A percentile compares a stretch with the other conserved stretches of the same genome.
Conservation (phyloP, 108 stramenopile genomes). For the Aureococcus anophagefferens region DNA sequence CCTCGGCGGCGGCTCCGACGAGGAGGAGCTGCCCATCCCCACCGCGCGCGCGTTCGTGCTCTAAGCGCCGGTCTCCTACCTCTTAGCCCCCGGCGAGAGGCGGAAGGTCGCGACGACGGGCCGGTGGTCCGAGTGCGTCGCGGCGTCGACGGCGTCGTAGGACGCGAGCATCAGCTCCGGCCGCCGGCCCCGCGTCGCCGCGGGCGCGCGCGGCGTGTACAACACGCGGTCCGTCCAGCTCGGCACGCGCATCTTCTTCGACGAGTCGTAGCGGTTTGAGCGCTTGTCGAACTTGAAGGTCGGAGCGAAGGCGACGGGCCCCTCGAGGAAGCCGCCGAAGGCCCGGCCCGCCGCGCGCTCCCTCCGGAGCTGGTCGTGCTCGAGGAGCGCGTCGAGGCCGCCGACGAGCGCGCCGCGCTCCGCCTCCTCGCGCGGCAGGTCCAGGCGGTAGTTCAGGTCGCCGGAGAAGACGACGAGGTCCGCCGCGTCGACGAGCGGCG, state of each 20-base stretch:
- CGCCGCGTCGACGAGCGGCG: background rate
- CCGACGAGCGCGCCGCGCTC: background rate
- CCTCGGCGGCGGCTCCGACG: no score
- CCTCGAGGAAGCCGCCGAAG: conserved; percentile 37
- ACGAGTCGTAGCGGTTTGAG: conserved; percentile 28
- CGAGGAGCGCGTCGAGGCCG: background rate
- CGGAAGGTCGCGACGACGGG: conserved; percentile 23
- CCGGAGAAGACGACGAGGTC: conserved; percentile 18
- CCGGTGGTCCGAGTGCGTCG: conserved; percentile 21
- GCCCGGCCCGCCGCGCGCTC: conserved; percentile 31
- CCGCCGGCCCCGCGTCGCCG: background rate
- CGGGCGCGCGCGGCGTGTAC: conserved; percentile 1
- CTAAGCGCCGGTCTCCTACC: no score
- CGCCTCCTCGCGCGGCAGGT: conserved; percentile 12
- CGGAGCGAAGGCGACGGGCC: conserved; percentile 34
- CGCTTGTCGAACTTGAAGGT: conserved; percentile 52
- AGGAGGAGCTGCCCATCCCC: no score
- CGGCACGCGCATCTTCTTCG: conserved; percentile 37
- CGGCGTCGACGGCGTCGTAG: background rate
- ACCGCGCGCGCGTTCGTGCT: no score
- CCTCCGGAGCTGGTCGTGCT: conserved; percentile 49
- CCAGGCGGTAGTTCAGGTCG: conserved; percentile 35
- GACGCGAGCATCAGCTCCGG: background rate
- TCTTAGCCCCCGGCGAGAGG: background rate
- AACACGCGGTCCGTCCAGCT: conserved; percentile 41